Evolutionary conservation across 2,329 filamentous ascomycete species (phyloP).

Genomic region (Setomelanomma holmii): DNA sequence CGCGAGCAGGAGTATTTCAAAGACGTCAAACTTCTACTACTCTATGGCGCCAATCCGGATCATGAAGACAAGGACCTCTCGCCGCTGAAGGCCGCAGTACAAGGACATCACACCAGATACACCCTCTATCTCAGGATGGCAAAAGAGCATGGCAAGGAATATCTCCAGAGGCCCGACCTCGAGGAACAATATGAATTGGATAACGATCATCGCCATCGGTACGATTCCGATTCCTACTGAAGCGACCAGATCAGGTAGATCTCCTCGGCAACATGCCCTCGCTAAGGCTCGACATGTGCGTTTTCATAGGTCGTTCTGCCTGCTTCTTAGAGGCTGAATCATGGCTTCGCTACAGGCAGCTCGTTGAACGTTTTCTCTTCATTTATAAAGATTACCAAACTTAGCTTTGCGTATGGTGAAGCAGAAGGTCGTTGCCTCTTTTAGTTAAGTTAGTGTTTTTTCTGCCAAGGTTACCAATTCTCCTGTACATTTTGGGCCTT

Average conservation of each 20-base stretch:
- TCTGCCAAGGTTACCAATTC: too few relatives aligned
- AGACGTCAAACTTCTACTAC: background rate
- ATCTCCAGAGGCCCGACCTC: background rate
- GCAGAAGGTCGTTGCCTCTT: too few relatives aligned
- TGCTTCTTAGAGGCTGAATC: background rate
- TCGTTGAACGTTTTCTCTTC: too few relatives aligned
- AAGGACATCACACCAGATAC: background rate
- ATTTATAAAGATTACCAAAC: too few relatives aligned
- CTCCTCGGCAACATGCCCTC: too few relatives aligned
- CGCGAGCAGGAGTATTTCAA: background rate
- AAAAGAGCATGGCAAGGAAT: background rate
- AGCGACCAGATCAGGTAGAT: too few relatives aligned
- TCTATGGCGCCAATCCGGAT: background rate
- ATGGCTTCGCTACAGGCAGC: too few relatives aligned
- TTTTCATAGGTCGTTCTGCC: background rate
- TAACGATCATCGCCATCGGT: background rate
- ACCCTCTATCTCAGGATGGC: background rate
- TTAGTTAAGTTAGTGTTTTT: too few relatives aligned
- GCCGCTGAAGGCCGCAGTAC: background rate
- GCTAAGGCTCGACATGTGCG: too few relatives aligned
- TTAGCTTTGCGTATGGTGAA: too few relatives aligned
- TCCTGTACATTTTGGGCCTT: background rate
- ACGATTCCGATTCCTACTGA: background rate
- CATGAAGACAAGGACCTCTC: background rate
- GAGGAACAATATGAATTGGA: background rate